Base-by-base conservation (phyloP, 108 stramenopile species). In the Chaetoceros muelleri region DNA sequence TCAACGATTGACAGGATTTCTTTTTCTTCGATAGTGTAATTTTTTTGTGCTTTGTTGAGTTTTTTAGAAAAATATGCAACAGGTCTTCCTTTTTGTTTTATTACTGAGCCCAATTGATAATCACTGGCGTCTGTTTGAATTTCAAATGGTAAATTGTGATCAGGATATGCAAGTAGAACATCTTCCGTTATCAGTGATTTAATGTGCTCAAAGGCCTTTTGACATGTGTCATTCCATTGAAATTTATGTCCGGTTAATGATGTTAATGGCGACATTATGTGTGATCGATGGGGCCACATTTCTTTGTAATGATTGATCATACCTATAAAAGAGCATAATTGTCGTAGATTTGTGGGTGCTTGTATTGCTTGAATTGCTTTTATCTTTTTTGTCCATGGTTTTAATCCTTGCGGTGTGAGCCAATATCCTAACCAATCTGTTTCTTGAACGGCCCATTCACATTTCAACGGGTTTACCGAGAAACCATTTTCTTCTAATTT, bases 341-440 rank as follows among this genome's bases (percentile, higher is more conserved):
- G 48, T 48, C 28, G 57, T 18, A 65, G 10, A 8, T 44, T 64
- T 10, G 24, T 46, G 1, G 69, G 72, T 17, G 45, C 44, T 30
- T 67, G 20, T 53, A 77, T 55, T 7, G 54, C 34, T 5, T 65
- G 31, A 2, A 78, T 60, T 3, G 70, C 73, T 34, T 75, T 44
- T 50, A 74, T 47, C 45, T 71, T 75, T 48, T 81, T 78, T 20
- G 57, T 34, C 68, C 73, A 78, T 0, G 76, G 73, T 31, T 72
- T 74, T 1, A 77, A 13, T 17, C 73, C 66, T 16, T 22, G 46
- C 8, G 75, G 74, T n/a, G 77, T 78, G 19, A 82, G 44, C 72
- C 75, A 78, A 45, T n/a, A n/a, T n/a, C n/a, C n/a, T n/a, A n/a
- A n/a, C n/a, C n/a, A n/a, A n/a, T n/a, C n/a, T n/a, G n/a, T n/a